A percentile compares a stretch with the other conserved stretches of the same genome.
Evolutionary conservation across 106 monocot genomes (phyloP).

Genomic region (Apostasia ramifera): DNA sequence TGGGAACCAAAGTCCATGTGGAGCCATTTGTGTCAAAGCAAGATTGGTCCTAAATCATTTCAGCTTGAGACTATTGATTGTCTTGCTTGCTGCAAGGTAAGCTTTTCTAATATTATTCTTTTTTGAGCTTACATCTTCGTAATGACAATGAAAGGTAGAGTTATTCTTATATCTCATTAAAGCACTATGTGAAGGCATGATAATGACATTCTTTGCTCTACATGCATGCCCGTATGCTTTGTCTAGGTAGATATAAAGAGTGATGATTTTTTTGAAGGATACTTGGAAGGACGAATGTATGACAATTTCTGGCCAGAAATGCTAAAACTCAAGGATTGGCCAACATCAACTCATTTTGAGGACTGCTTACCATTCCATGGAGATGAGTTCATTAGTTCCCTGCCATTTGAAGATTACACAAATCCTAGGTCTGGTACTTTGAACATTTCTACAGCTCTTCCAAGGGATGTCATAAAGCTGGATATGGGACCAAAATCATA

Average conservation of each 20-base stretch:
- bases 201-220: no score
- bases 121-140: neutral
- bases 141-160: no score
- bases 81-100: conserved; percentile 63
- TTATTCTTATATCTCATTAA: no score
- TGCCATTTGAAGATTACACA: conserved; percentile 67
- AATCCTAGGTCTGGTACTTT: conserved; percentile 43
- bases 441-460: conserved; percentile 50
- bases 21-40: conserved; percentile 20
- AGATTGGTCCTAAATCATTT: conserved; percentile 12
- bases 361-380: conserved; percentile 55
- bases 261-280: conserved; percentile 54
- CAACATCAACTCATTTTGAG: conserved; percentile 53
- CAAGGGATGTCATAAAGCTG: conserved; percentile 33
- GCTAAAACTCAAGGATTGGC: conserved; percentile 89
- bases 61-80: conserved; percentile 61
- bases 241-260: conserved; percentile 59
- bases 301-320: conserved; percentile 65
- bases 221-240: neutral
- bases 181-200: no score
- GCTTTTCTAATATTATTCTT: neutral
- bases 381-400: conserved; percentile 34
- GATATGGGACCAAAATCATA: conserved; percentile 80
- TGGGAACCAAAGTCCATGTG: conserved; percentile 74
- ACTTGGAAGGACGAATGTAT: conserved; percentile 53